These are phyloP conservation scores for Tritrichomonas foetus DNA, from an alignment of 208 protist species.

Conservation along the genomic window DNA sequence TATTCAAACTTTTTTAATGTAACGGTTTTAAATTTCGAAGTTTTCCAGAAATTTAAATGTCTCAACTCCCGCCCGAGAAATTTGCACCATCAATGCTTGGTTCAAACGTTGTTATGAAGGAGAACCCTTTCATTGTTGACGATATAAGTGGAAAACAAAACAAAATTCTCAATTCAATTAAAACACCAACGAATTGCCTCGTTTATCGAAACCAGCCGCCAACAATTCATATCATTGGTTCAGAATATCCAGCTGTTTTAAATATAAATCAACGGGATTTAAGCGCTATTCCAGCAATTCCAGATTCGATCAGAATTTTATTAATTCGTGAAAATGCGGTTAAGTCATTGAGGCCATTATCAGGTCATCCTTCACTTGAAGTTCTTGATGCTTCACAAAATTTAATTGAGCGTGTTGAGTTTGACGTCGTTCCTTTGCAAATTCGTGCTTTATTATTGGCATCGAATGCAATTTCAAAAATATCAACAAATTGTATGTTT, in stretches of 20 bases:
- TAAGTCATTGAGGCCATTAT: neutral
- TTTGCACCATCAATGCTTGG: neutral
- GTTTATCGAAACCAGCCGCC: neutral
- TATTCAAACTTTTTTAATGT: too few species aligned
- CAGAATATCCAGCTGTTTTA: neutral
- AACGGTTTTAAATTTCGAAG: too few species aligned
- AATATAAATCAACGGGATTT: neutral
- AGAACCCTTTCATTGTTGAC: constrained; percentile 4
- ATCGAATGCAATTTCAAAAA: constrained; percentile 5
- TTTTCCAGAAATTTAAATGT: too few species aligned
- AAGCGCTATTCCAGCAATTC: neutral
- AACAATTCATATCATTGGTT: neutral
- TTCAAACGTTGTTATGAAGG: neutral
- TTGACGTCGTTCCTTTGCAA: neutral
- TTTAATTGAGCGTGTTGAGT: neutral
- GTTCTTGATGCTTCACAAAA: constrained; percentile 22
- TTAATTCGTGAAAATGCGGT: neutral
- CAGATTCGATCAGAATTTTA: neutral
- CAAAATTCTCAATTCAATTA: neutral
- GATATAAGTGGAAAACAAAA: neutral
- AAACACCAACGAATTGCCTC: constrained; percentile 7
- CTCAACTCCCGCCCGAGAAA: neutral
- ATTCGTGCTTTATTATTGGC: neutral
- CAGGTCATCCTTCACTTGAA: neutral
- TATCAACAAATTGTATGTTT: neutral